Base-by-base conservation (phyloP, 2,329 filamentous ascomycete species). In the Fusarium begoniae region DNA sequence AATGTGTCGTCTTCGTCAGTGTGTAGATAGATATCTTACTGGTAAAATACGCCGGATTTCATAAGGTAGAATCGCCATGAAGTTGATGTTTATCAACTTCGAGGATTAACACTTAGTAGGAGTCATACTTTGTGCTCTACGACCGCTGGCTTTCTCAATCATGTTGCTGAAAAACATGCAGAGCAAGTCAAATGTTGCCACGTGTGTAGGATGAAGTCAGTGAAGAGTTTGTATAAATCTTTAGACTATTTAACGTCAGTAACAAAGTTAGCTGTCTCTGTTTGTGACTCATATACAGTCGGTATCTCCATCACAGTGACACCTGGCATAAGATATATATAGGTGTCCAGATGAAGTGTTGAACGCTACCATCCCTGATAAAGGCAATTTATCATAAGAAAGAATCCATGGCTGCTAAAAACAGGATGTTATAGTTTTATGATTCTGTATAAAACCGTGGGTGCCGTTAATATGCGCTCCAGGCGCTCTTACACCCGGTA, bases 101-200 rank as follows among this genome's bases (percentile, higher is more conserved):
- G 40, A 28, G 24, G 32, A 55, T 28, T 15, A n/a, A 41, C 11
- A 30, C 51, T 28, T 17, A 14, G 26, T n/a, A 10, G 51, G 35
- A 55, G 51, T 41, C 35, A 30, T 55, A 55, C 35, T 28, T 26
- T 40, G 14, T 40, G 35, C 51, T 28, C 20, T 55, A 14, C 15
- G 11, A 13, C 15, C 5, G 35, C 28, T 40, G 35, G 14, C 24
- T n/a, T 28, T 54, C n/a, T 51, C 28, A 11, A 30, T 38, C 17
- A 35, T 43, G 35, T n/a, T 58, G 13, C 17, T n/a, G 22, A n/a
- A 59, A 15, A 26, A 22, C 10, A 43, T 28, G 18, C 26, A 47
- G 20, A 24, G 37, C 56, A 58, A 70, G 56, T 58, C 37, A 22
- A 45, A 28, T 38, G 44, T 24, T 60, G 62, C 63, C 62, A 71